Conservation (phyloP, 2,329 filamentous ascomycete species). For the Fusarium avenaceum region DNA sequence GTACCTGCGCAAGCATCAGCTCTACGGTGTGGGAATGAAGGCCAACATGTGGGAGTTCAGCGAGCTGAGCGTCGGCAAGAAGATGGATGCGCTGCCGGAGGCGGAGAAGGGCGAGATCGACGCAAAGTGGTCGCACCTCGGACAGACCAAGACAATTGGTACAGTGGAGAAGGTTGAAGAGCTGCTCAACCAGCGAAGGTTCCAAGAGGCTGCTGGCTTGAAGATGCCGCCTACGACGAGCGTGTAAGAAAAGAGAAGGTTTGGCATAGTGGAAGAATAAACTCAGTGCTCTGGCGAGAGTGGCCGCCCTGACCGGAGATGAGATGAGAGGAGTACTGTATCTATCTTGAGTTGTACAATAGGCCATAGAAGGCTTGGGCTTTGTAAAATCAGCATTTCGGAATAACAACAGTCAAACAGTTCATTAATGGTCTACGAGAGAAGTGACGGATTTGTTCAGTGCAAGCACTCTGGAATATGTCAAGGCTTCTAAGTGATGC, state of each 20-base stretch:
- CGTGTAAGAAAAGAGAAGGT: conserved; percentile 15
- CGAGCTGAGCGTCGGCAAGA: conserved; percentile 66
- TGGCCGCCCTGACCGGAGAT: conserved; percentile 16
- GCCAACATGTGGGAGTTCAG: conserved; percentile 95
- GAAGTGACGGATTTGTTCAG: background rate
- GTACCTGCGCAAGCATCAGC: conserved; percentile 91
- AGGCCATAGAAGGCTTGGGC: conserved; percentile 40
- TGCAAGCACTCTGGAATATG: background rate
- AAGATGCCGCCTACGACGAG: conserved; percentile 44
- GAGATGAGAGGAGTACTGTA: conserved; percentile 22
- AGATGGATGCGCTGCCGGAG: conserved; percentile 45
- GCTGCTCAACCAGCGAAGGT: conserved; percentile 66
- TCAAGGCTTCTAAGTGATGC: background rate
- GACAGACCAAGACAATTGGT: conserved; percentile 63
- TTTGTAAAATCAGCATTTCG: conserved; percentile 41
- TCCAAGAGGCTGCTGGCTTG: conserved; percentile 56
- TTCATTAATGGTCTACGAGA: background rate
- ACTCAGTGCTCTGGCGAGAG: conserved; percentile 12
- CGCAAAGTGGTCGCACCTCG: conserved; percentile 68
- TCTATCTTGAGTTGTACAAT: conserved; percentile 47
- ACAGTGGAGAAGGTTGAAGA: conserved; percentile 70
- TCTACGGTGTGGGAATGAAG: conserved; percentile 98
- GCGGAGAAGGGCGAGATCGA: conserved; percentile 55
- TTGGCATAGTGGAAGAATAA: background rate
- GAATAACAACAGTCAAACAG: conserved; percentile 19